These are phyloP conservation scores for Silene conica DNA, from an alignment of 148 eudicot species.

Conservation along the genomic window DNA sequence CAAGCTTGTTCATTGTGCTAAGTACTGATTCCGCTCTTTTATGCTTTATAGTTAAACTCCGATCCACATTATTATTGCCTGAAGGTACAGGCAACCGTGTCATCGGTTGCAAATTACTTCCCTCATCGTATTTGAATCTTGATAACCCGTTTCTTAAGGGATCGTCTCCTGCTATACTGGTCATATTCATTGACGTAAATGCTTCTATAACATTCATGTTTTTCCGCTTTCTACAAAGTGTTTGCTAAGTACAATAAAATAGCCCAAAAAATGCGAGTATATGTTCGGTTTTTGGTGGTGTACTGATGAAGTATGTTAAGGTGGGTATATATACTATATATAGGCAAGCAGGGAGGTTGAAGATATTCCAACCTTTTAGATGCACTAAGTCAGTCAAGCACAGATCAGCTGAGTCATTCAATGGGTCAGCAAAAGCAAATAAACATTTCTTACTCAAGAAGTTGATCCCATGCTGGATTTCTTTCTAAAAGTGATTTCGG, in stretches of 20 bases:
- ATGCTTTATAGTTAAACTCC: neutral
- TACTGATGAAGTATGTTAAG: slow-evolving; percentile 1
- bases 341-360: neutral
- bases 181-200: slow-evolving; percentile 21
- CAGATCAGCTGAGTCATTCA: neutral
- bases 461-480: slow-evolving; percentile 5
- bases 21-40: slow-evolving; percentile 3
- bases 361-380: neutral
- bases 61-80: neutral
- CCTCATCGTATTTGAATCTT: slow-evolving; percentile 7
- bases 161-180: slow-evolving; percentile 25
- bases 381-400: neutral
- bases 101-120: slow-evolving; percentile 11
- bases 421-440: slow-evolving; percentile 9
- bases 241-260: neutral
- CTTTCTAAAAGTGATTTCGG: neutral
- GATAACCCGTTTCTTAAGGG: slow-evolving; percentile 23
- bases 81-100: slow-evolving; percentile 19
- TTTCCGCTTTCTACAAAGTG: neutral
- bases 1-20: slow-evolving; percentile 22
- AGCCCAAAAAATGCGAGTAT: neutral
- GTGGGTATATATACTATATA: slow-evolving; percentile 1
- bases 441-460: slow-evolving; percentile 13
- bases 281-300: neutral
- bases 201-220: slow-evolving; percentile 24